Evolutionary conservation across 257 asterid species (phyloP).

Genomic region (Galeopsis tetrahit): DNA sequence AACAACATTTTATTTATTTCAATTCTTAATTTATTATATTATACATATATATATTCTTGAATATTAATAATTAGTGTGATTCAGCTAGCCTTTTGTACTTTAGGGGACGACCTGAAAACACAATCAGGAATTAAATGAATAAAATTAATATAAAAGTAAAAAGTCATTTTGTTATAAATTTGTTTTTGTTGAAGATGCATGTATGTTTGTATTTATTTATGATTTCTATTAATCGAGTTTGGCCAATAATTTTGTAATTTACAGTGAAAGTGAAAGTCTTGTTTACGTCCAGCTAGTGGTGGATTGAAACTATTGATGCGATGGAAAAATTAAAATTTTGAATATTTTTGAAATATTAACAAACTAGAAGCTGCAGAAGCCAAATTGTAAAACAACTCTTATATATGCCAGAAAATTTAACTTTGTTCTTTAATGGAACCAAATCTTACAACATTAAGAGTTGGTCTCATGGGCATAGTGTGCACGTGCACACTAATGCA

Average conservation of each 20-base stretch:
- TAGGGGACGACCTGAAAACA: slow-evolving; percentile 15
- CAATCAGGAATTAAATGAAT: not conserved
- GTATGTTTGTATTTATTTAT: not conserved
- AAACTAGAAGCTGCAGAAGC: not conserved
- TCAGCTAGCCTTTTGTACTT: not conserved
- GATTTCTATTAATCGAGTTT: not conserved
- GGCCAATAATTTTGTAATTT: not conserved
- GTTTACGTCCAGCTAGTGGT: too few species aligned
- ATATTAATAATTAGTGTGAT: not conserved
- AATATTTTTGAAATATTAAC: not conserved
- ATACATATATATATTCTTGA: not conserved
- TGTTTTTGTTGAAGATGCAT: not conserved
- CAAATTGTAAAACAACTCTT: not conserved
- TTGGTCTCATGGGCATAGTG: too few species aligned
- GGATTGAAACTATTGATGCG: not conserved
- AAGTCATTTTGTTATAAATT: not conserved
- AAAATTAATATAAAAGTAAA: too few species aligned
- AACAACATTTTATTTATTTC: not conserved
- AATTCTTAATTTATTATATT: not conserved
- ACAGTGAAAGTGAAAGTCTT: not conserved
- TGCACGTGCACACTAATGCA: too few species aligned
- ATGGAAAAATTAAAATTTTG: not conserved
- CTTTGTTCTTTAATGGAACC: too few species aligned
- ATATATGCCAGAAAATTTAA: too few species aligned
- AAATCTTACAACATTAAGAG: too few species aligned